phyloP scores from a whole-genome alignment of 2,329 filamentous ascomycete genomes.

The Hyphodiscus sp. region DNA sequence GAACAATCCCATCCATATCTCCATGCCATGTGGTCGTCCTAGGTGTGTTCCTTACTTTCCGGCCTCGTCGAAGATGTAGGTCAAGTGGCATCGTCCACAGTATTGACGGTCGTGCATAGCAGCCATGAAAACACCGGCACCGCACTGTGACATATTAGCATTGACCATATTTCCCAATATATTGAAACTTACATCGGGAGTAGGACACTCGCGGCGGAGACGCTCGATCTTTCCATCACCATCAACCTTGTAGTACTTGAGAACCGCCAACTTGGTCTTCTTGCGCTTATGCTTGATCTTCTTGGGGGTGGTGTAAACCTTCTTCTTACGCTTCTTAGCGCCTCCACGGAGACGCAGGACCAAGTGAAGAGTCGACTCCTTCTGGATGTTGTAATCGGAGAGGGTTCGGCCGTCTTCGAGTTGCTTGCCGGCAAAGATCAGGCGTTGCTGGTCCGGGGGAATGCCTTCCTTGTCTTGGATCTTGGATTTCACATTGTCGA shows the following conservation, averaged over 20 bases:
- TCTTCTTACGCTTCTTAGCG: slow-evolving; percentile 99
- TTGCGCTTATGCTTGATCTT: slow-evolving; percentile 99
- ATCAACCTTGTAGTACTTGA: slow-evolving; percentile 99
- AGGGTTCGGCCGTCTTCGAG: slow-evolving; percentile 99
- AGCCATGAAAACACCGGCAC: slow-evolving; percentile 99
- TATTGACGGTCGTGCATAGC: slow-evolving; percentile 97
- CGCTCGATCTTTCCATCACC: slow-evolving; percentile 99
- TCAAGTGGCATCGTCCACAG: slow-evolving; percentile 61
- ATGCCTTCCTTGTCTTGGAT: slow-evolving; percentile 99
- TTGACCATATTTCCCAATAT: background rate
- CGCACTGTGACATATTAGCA: slow-evolving; percentile 60
- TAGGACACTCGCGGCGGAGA: slow-evolving; percentile 94
- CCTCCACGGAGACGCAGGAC: slow-evolving; percentile 98
- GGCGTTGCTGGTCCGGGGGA: slow-evolving; percentile 95
- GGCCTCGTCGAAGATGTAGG: slow-evolving; percentile 64
- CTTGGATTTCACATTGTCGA: slow-evolving; percentile 99
- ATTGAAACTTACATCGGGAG: slow-evolving; percentile 64
- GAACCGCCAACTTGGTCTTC: slow-evolving; percentile 99
- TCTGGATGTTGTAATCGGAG: slow-evolving; percentile 99
- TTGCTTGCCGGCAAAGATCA: slow-evolving; percentile 99
- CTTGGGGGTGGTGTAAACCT: slow-evolving; percentile 99
- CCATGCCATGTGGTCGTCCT: slow-evolving; percentile 37
- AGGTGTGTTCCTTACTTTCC: slow-evolving; percentile 45
- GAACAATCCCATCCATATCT: slow-evolving; percentile 26
- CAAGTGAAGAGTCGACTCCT: slow-evolving; percentile 97